Conservation (phyloP, 2,329 filamentous ascomycete species). For the Trichophyton simii region DNA sequence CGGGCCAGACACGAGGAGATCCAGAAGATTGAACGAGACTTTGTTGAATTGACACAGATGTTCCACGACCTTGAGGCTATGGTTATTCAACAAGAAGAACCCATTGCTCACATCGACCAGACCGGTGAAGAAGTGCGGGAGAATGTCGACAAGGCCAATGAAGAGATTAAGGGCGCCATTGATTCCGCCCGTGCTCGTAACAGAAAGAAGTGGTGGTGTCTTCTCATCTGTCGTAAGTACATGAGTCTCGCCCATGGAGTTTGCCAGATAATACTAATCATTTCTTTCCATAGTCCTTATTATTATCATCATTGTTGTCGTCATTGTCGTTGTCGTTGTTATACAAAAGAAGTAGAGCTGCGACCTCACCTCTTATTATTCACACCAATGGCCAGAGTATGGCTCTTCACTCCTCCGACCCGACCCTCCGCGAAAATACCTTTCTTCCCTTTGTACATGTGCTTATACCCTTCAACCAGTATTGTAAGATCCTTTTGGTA, state of each 20-base stretch:
- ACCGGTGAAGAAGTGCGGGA: conserved; percentile 75
- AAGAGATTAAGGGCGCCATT: conserved; percentile 70
- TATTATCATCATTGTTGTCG: conserved; percentile 38
- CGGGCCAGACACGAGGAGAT: conserved; percentile 74
- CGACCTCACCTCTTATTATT: neutral
- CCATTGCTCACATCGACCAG: conserved; percentile 68
- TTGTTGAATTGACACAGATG: conserved; percentile 74
- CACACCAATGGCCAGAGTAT: neutral
- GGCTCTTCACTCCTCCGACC: neutral
- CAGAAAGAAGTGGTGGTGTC: conserved; percentile 95
- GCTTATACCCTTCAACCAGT: neutral
- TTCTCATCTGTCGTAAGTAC: conserved; percentile 55
- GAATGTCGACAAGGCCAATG: conserved; percentile 74
- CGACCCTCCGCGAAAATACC: neutral
- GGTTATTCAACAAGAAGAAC: conserved; percentile 72
- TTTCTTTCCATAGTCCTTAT: conserved; percentile 36
- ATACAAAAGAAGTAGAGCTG: conserved; percentile 22
- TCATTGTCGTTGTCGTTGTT: conserved; percentile 39
- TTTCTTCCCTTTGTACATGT: neutral
- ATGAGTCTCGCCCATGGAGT: neutral
- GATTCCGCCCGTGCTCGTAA: conserved; percentile 65
- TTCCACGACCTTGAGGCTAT: conserved; percentile 83
- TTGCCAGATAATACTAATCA: neutral
- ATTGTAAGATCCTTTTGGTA: neutral
- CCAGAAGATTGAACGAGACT: conserved; percentile 80